Conservation (phyloP, 441 rosid species). For the Corymbia citriodora region DNA sequence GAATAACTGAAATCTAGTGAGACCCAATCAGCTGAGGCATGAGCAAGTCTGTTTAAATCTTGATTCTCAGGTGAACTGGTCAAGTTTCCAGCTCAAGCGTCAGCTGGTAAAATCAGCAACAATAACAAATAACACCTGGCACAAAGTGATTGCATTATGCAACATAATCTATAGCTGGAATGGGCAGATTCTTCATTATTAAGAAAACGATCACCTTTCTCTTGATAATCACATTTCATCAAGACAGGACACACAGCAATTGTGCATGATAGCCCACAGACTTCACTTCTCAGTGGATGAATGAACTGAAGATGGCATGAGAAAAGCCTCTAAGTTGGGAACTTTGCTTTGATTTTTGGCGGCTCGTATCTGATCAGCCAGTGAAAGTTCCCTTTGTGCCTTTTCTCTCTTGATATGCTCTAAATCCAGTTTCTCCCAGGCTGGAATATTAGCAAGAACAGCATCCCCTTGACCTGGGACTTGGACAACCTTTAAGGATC, state of each 20-base stretch:
- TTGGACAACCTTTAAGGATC: constrained; percentile 20
- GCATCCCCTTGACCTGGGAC: constrained; percentile 19
- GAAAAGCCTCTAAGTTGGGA: constrained; percentile 9
- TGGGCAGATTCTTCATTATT: neutral
- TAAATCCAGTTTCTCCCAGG: constrained; percentile 54
- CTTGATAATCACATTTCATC: neutral
- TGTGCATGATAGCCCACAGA: neutral
- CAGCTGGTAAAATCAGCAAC: neutral
- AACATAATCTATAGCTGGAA: neutral
- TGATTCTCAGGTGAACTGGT: neutral
- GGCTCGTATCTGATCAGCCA: constrained; percentile 78
- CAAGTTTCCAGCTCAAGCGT: neutral
- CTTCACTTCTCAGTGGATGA: constrained; percentile 3
- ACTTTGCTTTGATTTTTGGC: constrained; percentile 53
- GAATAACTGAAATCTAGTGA: neutral
- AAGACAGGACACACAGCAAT: neutral
- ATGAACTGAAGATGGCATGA: constrained; percentile 9
- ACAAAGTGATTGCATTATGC: neutral
- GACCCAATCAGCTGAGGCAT: neutral
- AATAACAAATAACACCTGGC: neutral
- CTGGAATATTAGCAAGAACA: constrained; percentile 24
- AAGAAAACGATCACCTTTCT: neutral
- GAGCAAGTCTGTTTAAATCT: neutral
- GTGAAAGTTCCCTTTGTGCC: constrained; percentile 40
- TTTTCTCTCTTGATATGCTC: constrained; percentile 51